Evolutionary conservation across 371 early-diverging fungal species (phyloP), one percentile per base, ranked within the genome.

Genomic region (Rhizopus microsporus): DNA sequence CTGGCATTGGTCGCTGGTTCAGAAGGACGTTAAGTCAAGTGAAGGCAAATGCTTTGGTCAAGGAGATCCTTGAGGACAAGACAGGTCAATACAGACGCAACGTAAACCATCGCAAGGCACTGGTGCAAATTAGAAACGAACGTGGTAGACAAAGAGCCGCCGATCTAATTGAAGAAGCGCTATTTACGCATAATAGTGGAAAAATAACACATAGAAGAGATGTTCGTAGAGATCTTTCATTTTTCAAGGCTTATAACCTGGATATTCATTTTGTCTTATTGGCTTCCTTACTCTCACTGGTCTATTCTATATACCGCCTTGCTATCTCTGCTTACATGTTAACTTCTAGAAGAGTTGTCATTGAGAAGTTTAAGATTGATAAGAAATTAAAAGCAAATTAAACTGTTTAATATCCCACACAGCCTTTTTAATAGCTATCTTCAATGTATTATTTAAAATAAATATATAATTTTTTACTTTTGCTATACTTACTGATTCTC

Each of bases 101-200:
- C 8, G 49, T 56, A 6, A 29, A 68, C 5, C 57, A 60, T 2
- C 57, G 60, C 37, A 52, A 60, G 17, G 55, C 59, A 29, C 31
- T 60, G 9, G 35, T 62, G 0, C 72, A 72, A 30, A 65, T 72
- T 4, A 42, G 51, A 43, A 43, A 60, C 3, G 17, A 56, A 6
- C 47, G 38, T 45, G 65, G 55, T n/a, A 45, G 49, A 4, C 12
- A n/a, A 3, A 44, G 60, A 15, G 68, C 60, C 2, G 72, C 68
- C 5, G 63, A 72, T 56, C 4, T 67, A 16, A 56, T 64, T 17
- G 68, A 72, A 40, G 72, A 68, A n/a, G 62, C 54, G 4, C n/a
- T 63, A 3, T 72, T 62, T 54, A 42, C 45, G 10, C 43, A 54
- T 16, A n/a, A 46, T 10, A 46, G 35, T 31, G 71, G 64, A 3